Evolutionary conservation across 441 rosid species (phyloP), one percentile per base, ranked within the genome.

Genomic region (Gossypium laxum): DNA sequence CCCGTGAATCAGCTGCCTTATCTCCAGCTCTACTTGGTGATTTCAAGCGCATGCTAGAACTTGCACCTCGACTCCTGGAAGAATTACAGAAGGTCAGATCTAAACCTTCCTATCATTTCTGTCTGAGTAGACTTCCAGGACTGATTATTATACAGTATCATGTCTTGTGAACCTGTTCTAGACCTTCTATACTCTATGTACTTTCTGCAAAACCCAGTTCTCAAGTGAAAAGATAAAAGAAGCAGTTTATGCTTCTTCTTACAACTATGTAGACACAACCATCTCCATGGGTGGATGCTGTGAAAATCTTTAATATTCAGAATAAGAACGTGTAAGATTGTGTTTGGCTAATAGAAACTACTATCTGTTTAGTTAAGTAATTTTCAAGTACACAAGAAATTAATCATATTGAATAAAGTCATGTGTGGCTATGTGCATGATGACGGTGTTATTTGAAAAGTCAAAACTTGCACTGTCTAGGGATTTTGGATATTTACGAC

Each of bases 11-110:
- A 61, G 87, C 84, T 55, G 84, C 84, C 47, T 81, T 94, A 67
- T 86, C 97, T 68, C 96, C 97, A 62, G 82, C 91, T 74, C 84
- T 94, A 85, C 80, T 72, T 30, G 83, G 80, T 76, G 98, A 94
- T 83, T 90, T 94, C 76, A 90, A 83, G 79, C 96, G 87, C 54
- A 92, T 94, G 22, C 85, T 94, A 50, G 97, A 90, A 82, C 96
- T 91, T 82, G 86, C 98, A 65, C 98, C 97, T 81, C 91, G 96
- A 15, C 97, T 91, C 68, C 96, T 94, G 54, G 98, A 94, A 82
- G 98, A 94, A 78, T 78, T 94, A 71, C 84, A 90, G 89, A 91
- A 94, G 98, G 98, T 91, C 71, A 30, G 50, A 30, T 65, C 12
- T 77, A 22, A 11, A 3, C 56, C 38, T 56, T 5, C 69, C 15